Percentiles rank a stretch among this genome's conserved stretches.
These are phyloP conservation scores for Naganishia liquefaciens DNA, from an alignment of 1,284 basidiomycete species.

Conservation along the genomic window DNA sequence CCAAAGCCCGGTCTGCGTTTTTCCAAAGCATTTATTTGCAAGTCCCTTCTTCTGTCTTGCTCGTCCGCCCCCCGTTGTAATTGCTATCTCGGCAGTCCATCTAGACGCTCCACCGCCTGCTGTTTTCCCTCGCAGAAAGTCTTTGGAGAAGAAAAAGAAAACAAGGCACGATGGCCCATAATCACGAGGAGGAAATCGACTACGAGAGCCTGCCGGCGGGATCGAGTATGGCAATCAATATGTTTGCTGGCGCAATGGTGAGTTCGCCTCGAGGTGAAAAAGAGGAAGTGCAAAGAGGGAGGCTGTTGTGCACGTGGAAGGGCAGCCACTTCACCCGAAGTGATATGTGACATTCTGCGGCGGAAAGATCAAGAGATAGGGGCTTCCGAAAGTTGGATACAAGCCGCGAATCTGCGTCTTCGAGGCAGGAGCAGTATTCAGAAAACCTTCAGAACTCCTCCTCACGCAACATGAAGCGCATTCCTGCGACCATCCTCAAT, in stretches of 20 bases:
- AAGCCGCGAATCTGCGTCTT: too few relatives aligned
- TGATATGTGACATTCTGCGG: too few relatives aligned
- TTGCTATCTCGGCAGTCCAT: neutral
- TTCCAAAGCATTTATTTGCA: too few relatives aligned
- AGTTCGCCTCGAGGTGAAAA: conserved; percentile 52
- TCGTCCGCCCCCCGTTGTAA: too few relatives aligned
- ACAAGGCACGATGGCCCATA: conserved; percentile 24
- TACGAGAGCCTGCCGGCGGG: conserved; percentile 54
- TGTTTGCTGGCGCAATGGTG: conserved; percentile 94
- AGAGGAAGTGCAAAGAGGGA: too few relatives aligned
- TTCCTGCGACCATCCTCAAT: neutral
- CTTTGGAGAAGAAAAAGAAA: conserved; percentile 1
- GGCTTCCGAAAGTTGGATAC: too few relatives aligned
- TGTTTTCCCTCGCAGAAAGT: neutral
- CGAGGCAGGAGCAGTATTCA: neutral
- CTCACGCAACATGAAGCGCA: neutral
- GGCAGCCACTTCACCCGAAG: too few relatives aligned
- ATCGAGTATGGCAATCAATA: conserved; percentile 58
- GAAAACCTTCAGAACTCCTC: too few relatives aligned
- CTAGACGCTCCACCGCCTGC: neutral
- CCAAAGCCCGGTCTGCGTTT: too few relatives aligned
- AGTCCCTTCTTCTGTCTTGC: too few relatives aligned
- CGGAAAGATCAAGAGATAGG: too few relatives aligned
- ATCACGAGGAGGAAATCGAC: conserved; percentile 49
- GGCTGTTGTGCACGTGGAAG: too few relatives aligned